A percentile compares a stretch with the other conserved stretches of the same genome.
Evolutionary conservation across 495 filamentous ascomycete species (phyloP).

Genomic region (Lasiosphaeria ovina): DNA sequence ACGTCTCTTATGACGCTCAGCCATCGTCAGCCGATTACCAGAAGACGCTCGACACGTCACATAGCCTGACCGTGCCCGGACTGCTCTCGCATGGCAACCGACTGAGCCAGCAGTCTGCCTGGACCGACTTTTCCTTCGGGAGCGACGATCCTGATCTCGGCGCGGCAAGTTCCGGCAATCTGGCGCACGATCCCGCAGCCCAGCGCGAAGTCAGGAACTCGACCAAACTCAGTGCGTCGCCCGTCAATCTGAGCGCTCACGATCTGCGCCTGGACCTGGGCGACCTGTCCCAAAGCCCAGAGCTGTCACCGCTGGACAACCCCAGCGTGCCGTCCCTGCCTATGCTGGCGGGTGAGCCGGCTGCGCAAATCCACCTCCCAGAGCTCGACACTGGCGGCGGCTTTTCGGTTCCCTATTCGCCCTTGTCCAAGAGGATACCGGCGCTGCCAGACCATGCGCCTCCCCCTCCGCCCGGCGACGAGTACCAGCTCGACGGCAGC

Average conservation of each 20-base stretch:
- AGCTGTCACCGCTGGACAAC: slow-evolving; percentile 27
- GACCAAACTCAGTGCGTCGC: slow-evolving; percentile 16
- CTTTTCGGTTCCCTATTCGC: slow-evolving; percentile 31
- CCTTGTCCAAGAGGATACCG: slow-evolving; percentile 22
- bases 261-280: slow-evolving; percentile 24
- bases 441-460: slow-evolving; percentile 37
- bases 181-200: slow-evolving; percentile 21
- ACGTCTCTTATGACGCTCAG: slow-evolving; percentile 26
- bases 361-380: slow-evolving; percentile 35
- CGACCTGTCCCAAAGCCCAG: slow-evolving; percentile 23
- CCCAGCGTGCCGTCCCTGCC: slow-evolving; percentile 16
- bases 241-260: slow-evolving; percentile 20
- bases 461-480: slow-evolving; percentile 26
- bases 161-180: slow-evolving; percentile 18
- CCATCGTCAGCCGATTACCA: slow-evolving; percentile 26
- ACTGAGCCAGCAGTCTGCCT: slow-evolving; percentile 50
- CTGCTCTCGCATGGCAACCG: slow-evolving; percentile 46
- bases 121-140: slow-evolving; percentile 57
- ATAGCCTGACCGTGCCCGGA: slow-evolving; percentile 42
- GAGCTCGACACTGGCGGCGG: slow-evolving; percentile 37
- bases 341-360: slow-evolving; percentile 24
- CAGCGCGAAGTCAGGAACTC: slow-evolving; percentile 15
- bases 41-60: slow-evolving; percentile 27
- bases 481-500: slow-evolving; percentile 26
- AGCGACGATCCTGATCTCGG: slow-evolving; percentile 40